Base-by-base conservation (phyloP, 2,329 filamentous ascomycete genomes). In the Claviceps sp. region DNA sequence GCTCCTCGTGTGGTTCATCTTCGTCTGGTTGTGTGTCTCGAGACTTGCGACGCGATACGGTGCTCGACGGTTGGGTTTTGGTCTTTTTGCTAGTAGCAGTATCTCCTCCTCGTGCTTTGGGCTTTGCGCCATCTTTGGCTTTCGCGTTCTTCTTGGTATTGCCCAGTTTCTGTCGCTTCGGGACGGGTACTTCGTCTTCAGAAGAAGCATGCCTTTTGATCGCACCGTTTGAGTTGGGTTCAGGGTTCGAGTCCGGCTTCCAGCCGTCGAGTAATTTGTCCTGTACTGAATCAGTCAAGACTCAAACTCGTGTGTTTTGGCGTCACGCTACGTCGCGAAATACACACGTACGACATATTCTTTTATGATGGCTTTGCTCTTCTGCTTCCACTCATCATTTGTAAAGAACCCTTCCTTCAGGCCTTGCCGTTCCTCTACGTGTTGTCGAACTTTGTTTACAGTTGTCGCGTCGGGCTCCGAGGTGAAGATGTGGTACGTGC, bases 341-440 rank as follows among this genome's bases (percentile, higher is more conserved):
- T 37, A 41, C 3, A 11, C 37, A 70, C 76, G 56, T 70, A 82
- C 80, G n/a, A 76, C 72, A 47, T 71, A 67, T 18, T 67, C 65
- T 50, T 75, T 75, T 56, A 84, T 80, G n/a, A 82, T 59, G 1
- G 63, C 61, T 59, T 82, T 83, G 62, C 78, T 82, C 57, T 70
- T 74, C 4, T 66, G 62, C 61, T 83, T 82, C 81, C 81, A 84
- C 16, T 73, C 64, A 0, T 56, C 64, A 2, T 61, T 56, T 14
- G 67, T 66, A 48, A 83, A 73, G 55, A 81, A 80, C 0, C 71
- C 75, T 1, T 71, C 63, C 0, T 74, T 70, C 1, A 83, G 69
- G 1, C 61, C 64, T 1, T 78, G 64, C 44, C 73, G 64, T 34
- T 73, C 64, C 54, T 80, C 77, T 2, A 71, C 74, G 45, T 66